Conservation (phyloP, 2,329 filamentous ascomycete genomes). For the Fusarium nanum region DNA sequence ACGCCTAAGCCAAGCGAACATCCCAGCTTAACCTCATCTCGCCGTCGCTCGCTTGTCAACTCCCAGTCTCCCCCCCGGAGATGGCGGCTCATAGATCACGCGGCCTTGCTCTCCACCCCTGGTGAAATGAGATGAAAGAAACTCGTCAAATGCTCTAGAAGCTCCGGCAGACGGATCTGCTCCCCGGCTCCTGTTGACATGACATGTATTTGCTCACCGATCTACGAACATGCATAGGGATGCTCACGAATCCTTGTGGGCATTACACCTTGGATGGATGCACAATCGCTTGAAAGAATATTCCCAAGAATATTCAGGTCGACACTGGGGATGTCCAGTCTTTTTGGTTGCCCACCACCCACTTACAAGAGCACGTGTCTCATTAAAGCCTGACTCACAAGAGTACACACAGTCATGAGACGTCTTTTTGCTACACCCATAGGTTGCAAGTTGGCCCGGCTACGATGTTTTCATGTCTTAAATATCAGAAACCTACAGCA, state of each 20-base stretch:
- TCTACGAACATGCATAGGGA: constrained; percentile 9
- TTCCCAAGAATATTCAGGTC: not conserved
- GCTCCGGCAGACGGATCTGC: constrained; percentile 31
- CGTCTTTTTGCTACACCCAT: constrained; percentile 31
- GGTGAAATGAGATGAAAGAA: constrained; percentile 35
- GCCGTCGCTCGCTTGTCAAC: constrained; percentile 29
- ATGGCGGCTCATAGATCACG: constrained; percentile 47
- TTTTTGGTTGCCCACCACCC: constrained; percentile 29
- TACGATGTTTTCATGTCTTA: constrained; percentile 27
- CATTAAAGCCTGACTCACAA: constrained; percentile 15
- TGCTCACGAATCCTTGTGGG: constrained; percentile 7
- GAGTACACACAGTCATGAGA: constrained; percentile 33
- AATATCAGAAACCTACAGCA: constrained; percentile 13
- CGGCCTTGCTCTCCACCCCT: constrained; percentile 37
- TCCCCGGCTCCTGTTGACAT: constrained; percentile 25
- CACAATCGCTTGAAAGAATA: constrained; percentile 3
- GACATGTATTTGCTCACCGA: constrained; percentile 19
- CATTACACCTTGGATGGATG: constrained; percentile 8
- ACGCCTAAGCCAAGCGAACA: constrained; percentile 15
- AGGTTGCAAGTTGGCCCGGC: constrained; percentile 25
- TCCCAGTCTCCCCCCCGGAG: constrained; percentile 32
- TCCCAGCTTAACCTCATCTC: constrained; percentile 42
- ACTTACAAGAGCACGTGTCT: constrained; percentile 36
- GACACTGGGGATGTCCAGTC: not conserved
- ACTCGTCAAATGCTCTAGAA: constrained; percentile 40